Base-by-base conservation (phyloP, 2,329 filamentous ascomycete species). In the Neoscytalidium dimidiatum region DNA sequence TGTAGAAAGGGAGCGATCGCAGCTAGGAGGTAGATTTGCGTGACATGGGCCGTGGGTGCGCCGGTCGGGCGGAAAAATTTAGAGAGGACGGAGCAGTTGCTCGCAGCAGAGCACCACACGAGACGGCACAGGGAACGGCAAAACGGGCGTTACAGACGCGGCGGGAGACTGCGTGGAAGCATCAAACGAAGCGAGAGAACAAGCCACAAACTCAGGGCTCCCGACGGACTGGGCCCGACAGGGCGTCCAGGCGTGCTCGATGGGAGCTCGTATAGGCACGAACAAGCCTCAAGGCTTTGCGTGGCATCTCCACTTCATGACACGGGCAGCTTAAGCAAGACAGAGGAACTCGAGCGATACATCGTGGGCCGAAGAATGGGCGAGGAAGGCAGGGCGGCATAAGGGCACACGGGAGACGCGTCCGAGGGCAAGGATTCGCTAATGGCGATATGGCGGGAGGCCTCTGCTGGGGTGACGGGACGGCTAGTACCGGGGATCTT, bases 241-340 rank as follows among this genome's bases (percentile, higher is more conserved):
- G n/a, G 41, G 41, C n/a, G 41, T 19, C 41, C 41, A n/a, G n/a
- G n/a, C n/a, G n/a, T n/a, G n/a, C n/a, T n/a, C n/a, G n/a, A n/a
- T 19, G 3, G 8, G 9, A 52, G 28, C 38, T 35, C 28, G 28
- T 31, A 60, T 31, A 60, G 26, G 33, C 23, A 41, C 38, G 31
- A 60, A 23, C 56, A 46, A 60, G 56, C 38, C 28, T 60, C 56
- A 4, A n/a, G 23, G 38, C 9, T 19, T 43, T 57, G 52, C 52
- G 35, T 44, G 53, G 53, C 8, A 44, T 14, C 38, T 23, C 35
- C 53, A 44, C 53, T 58, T 31, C 53, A 43, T 58, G 53, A 58
- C 53, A 58, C 52, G 19, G 17, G 53, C 23, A 28, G 29, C 21
- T 6, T 14, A 33, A 8, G n/a, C n/a, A 26, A 43, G 21, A 26